Percentiles rank a stretch among this genome's conserved stretches.
Conservation (phyloP, 768 basidiomycete species). For the Termitomyces sp. region DNA sequence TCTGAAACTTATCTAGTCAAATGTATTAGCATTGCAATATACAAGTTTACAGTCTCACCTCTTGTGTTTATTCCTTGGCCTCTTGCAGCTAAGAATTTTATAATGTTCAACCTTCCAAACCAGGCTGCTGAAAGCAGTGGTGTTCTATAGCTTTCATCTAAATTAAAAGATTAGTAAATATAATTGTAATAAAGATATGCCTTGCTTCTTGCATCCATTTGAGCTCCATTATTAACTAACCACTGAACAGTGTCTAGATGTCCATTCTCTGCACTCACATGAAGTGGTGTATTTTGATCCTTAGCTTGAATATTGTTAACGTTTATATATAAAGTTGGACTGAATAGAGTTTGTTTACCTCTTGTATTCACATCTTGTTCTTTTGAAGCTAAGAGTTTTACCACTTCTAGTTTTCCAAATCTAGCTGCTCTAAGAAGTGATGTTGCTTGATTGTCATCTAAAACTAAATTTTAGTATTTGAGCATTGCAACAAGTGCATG, state of each 20-base stretch:
- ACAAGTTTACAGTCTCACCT: neutral
- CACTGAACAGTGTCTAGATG: neutral
- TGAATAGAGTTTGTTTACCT: neutral
- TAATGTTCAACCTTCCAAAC: neutral
- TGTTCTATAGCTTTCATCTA: neutral
- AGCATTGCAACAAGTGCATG: neutral
- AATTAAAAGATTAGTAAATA: neutral
- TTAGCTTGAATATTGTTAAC: no score
- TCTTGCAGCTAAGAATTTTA: neutral
- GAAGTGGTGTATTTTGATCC: no score
- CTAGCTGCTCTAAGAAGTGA: neutral
- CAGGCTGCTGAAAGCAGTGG: neutral
- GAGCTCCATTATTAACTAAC: neutral
- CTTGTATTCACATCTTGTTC: neutral
- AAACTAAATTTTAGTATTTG: neutral
- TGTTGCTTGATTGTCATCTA: neutral
- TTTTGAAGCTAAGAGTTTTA: neutral
- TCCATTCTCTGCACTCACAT: no score
- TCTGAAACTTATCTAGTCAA: neutral
- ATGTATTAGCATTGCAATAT: neutral
- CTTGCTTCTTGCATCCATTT: neutral
- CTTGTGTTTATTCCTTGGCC: neutral
- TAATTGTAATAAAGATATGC: neutral
- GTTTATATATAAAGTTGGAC: no score
- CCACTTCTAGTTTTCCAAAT: neutral